Evolutionary conservation across 1,139 yeast species (phyloP), one percentile per base, ranked within the genome.

Genomic region (Chernovozyma aurita): DNA sequence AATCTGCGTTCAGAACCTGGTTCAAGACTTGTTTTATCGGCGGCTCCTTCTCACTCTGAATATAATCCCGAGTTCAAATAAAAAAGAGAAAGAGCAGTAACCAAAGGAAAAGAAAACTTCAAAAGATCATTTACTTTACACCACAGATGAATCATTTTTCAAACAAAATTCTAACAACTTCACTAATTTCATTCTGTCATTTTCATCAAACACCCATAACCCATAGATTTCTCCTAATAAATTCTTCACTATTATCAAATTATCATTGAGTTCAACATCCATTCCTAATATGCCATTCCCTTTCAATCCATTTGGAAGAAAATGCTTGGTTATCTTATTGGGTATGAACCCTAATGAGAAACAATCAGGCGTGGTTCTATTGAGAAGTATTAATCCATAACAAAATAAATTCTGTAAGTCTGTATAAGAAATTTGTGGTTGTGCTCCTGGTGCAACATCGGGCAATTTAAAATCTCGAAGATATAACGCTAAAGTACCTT

Each of bases 401-500:
- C 86, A 81, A 53, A 78, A 85, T 30, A 74, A 63, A 33, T 69
- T 70, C 45, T 71, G 77, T 33, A 72, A 55, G 34, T 68, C 73
- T 18, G 60, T 58, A 33, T 64, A 58, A 2, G 59, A 48, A 12
- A 13, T 28, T 26, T 31, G 34, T n/a, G 34, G 34, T 12, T 16
- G 20, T 27, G 6, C 27, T 14, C 16, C 12, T 8, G 60, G 52
- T 14, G 48, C 44, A 5, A 18, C 15, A 4, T 44, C 42, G 3
- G 63, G 68, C 3, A 59, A 55, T 39, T 50, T 58, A 50, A 62
- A 66, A 41, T 77, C 77, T 41, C 95, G 65, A 16, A 85, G 74
- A 55, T 90, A 90, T 20, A 90, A 70, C 3, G 92, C 86, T 37
- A 88, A 54, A 0, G 92, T 80, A 4, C 97, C 97, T 52, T 82